Conservation (phyloP, 2,329 filamentous ascomycete genomes). For the Aspergillus proliferans region DNA sequence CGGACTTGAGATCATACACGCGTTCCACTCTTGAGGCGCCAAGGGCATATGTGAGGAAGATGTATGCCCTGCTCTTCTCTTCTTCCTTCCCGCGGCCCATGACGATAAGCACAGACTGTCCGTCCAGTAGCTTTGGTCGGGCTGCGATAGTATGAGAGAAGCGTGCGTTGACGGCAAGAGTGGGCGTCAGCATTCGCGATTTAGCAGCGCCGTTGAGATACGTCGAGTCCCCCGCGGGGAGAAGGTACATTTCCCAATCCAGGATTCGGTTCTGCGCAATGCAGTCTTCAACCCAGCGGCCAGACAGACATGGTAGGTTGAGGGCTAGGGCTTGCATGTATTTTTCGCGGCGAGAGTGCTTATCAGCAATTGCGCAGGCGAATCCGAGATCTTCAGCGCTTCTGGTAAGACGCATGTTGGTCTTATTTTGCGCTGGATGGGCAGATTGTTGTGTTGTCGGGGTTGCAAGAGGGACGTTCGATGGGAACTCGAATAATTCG, state of each 20-base stretch:
- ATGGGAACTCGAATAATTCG: constrained; percentile 60
- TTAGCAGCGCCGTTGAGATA: constrained; percentile 71
- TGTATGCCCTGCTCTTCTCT: constrained; percentile 63
- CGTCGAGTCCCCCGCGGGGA: constrained; percentile 75
- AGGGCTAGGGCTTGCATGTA: constrained; percentile 93
- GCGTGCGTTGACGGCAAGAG: constrained; percentile 51
- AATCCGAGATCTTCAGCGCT: constrained; percentile 60
- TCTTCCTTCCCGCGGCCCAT: constrained; percentile 58
- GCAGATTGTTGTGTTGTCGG: constrained; percentile 21
- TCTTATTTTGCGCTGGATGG: constrained; percentile 11
- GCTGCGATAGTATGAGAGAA: constrained; percentile 53
- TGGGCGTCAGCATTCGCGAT: constrained; percentile 62
- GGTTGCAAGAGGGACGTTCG: constrained; percentile 22
- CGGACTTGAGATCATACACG: constrained; percentile 61
- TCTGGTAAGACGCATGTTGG: constrained; percentile 49
- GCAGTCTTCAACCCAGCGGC: constrained; percentile 73
- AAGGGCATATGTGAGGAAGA: constrained; percentile 73
- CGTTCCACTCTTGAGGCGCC: constrained; percentile 63
- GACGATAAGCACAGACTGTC: constrained; percentile 65
- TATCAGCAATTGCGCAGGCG: constrained; percentile 76
- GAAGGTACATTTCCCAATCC: constrained; percentile 73
- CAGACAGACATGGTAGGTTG: constrained; percentile 76
- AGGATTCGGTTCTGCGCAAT: constrained; percentile 56
- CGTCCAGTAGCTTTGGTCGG: constrained; percentile 59
- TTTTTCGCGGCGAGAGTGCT: constrained; percentile 78